These are phyloP conservation scores for Ustilago vetiveriae DNA, from an alignment of 1,284 basidiomycete species.

Conservation along the genomic window DNA sequence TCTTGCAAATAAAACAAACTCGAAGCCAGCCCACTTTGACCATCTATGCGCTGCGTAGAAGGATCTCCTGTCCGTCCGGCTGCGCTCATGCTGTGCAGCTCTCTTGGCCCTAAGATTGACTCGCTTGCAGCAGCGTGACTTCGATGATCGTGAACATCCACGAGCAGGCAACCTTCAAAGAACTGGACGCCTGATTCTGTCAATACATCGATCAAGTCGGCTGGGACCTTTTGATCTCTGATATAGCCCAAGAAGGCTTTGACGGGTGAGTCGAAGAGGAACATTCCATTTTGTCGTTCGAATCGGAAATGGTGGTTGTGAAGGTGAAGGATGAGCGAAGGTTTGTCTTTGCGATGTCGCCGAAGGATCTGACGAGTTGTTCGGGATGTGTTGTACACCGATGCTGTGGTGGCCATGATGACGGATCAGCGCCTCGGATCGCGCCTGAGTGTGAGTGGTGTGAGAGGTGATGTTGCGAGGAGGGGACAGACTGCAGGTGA, in stretches of 20 bases:
- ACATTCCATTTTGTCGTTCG: slow-evolving; percentile 63
- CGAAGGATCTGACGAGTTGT: slow-evolving; percentile 63
- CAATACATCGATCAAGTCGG: slow-evolving; percentile 61
- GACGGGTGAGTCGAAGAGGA: slow-evolving; percentile 61
- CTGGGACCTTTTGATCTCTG: slow-evolving; percentile 59
- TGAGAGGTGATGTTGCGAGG: too few species aligned
- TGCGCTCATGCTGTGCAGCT: slow-evolving; percentile 24
- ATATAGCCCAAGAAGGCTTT: slow-evolving; percentile 60
- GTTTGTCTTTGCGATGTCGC: slow-evolving; percentile 60
- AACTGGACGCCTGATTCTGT: slow-evolving; percentile 57
- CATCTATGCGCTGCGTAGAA: background rate
- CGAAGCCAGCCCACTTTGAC: slow-evolving; percentile 23
- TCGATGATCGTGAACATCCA: slow-evolving; percentile 65
- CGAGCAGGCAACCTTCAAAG: slow-evolving; percentile 63
- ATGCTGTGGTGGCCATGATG: slow-evolving; percentile 64
- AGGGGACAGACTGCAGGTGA: slow-evolving; percentile 17
- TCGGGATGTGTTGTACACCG: slow-evolving; percentile 63
- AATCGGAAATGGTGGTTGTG: slow-evolving; percentile 62
- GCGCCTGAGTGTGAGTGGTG: too few species aligned
- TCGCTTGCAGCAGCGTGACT: slow-evolving; percentile 21
- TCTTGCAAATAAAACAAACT: slow-evolving; percentile 53
- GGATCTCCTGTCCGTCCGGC: slow-evolving; percentile 2
- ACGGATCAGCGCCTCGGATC: background rate
- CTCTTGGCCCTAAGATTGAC: slow-evolving; percentile 22
- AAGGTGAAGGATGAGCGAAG: slow-evolving; percentile 61